Evolutionary conservation across 176 grass and related monocot genomes (phyloP), one percentile per base, ranked within the genome.

Genomic region (Rhynchospora breviuscula): DNA sequence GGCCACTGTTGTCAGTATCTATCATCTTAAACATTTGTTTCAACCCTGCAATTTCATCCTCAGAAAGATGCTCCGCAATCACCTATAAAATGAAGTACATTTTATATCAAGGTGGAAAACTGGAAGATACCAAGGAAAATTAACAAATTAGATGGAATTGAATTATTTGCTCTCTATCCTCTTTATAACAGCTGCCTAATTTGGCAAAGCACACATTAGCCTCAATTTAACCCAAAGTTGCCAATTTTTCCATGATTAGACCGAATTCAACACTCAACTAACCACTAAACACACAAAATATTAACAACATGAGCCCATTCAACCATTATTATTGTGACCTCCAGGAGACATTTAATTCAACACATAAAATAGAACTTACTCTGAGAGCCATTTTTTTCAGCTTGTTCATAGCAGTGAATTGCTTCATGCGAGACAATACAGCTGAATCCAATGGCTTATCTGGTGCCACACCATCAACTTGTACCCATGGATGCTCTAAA

Each of bases 21-120:
- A 95, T 89, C 93, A 95, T 95, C 85, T 95, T 92, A 84, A 95
- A 95, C 93, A 95, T 95, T 66, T 95, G 90, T 84, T 89, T 95
- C 69, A 95, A 67, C 17, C 93, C 93, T 49, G 93, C 93, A 2
- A 95, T 95, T 73, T 95, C 93, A 79, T 95, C 93, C 67, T 95
- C 93, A 1, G 93, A 95, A 10, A 95, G 52, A 49, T 90, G 91
- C 85, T 95, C 88, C 0, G 93, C 93, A 51, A 95, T 95, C 40
- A 95, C 90, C 93, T 95, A 59, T 66, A 87, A n/a, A 82, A 56
- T 25, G 33, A 59, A 64, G 48, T 67, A 29, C 6, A 74, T 25
- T 63, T 45, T 45, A 23, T 62, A 81, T 63, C 35, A 82, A 66
- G 12, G 14, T 12, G 47, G 14, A 56, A 31, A 77, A 78, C 73